Base-by-base conservation (phyloP, 768 basidiomycete species). In the Podaxis sp. region DNA sequence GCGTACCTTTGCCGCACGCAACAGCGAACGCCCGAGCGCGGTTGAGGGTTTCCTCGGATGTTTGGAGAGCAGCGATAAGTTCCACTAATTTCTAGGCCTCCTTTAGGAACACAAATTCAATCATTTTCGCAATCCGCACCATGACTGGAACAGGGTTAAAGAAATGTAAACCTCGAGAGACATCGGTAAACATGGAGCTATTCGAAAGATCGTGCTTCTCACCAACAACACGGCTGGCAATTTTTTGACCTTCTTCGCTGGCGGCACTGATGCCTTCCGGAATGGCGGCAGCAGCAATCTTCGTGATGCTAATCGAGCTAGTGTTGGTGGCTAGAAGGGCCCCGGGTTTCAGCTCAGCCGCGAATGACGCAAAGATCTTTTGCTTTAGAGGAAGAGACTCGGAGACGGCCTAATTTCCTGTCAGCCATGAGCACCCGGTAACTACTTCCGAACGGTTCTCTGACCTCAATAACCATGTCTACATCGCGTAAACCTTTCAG, bases 101-200 rank as follows among this genome's bases (percentile, higher is more conserved):
- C 4, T 8, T 40, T 26, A 51, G 30, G 40, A 59, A 33, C 15
- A 22, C 40, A 38, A 53, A n/a, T 38, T 3, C 11, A 17, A 51
- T 22, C 12, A 40, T 48, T 6, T 17, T 36, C 24, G 48, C 38
- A 17, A 12, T 52, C 66, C 84, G 56, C 70, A 93, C 92, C 95
- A 97, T 97, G 36, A 96, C 91, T 2, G 96, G 96, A 3, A 97
- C 96, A 3, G 96, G 96, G 70, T 98, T 96, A 79, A 97, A 96
- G 80, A 95, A 97, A 73, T 96, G 95, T 46, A 96, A 78, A 12
- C 89, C 93, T 94, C 48, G 60, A 41, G 44, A 53, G 41, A 51
- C 38, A 44, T 58, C 37, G 53, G 54, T 48, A 57, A 48, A 22
- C 17, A 33, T 24, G 30, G 11, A 33, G 6, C 2, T 50, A 6